Percentiles rank a stretch among this genome's conserved stretches.
Evolutionary conservation across 2,329 filamentous ascomycete genomes (phyloP).

Genomic region (Fonsecaea pugnacius): DNA sequence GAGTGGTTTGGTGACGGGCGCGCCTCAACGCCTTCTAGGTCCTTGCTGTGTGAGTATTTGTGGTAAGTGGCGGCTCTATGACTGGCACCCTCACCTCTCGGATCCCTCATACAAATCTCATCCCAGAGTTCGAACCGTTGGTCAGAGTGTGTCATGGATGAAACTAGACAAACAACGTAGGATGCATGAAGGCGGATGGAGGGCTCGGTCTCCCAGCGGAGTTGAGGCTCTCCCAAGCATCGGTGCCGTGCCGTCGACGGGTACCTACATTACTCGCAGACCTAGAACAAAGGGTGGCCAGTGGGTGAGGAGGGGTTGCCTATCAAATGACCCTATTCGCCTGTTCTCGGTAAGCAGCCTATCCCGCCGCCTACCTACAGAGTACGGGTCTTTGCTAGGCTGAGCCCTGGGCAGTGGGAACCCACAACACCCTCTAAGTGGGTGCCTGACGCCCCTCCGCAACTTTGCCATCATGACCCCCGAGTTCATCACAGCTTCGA

Average conservation of each 20-base stretch:
- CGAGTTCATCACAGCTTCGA: background rate
- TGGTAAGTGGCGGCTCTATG: background rate
- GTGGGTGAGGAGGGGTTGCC: background rate
- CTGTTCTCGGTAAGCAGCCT: background rate
- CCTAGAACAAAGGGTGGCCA: background rate
- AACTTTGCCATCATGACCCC: constrained; percentile 1
- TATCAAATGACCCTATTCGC: constrained; percentile 6
- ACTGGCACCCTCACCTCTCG: background rate
- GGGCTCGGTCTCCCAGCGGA: background rate
- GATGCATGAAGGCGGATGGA: background rate
- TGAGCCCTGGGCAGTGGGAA: background rate
- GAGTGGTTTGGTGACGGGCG: background rate
- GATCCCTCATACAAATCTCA: background rate
- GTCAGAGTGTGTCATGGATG: background rate
- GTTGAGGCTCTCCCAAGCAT: background rate
- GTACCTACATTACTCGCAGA: background rate
- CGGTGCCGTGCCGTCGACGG: background rate
- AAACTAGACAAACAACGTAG: background rate
- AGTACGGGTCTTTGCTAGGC: background rate
- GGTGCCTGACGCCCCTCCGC: background rate
- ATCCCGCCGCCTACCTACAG: background rate
- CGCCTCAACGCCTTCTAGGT: background rate
- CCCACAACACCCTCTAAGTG: background rate
- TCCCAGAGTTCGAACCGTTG: background rate
- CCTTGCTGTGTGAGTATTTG: background rate